These are phyloP conservation scores for Pulicaria dysenterica DNA, from an alignment of 129 eudicot species.

Conservation along the genomic window DNA sequence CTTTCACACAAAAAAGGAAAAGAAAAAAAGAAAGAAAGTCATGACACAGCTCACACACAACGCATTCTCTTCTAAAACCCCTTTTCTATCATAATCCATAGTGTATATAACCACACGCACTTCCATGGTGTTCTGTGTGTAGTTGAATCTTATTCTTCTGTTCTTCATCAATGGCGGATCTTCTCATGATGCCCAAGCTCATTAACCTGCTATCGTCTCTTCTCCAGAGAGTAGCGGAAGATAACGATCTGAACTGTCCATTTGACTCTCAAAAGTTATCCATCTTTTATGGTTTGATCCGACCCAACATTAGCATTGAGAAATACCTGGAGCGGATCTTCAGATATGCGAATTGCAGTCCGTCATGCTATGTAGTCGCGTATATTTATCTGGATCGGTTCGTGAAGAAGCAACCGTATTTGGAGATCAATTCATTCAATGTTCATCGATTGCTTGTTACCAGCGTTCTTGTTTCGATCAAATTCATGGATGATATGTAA, in stretches of 20 bases:
- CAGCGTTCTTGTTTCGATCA: slow-evolving; percentile 65
- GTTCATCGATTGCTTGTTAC: slow-evolving; percentile 70
- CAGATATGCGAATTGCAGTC: slow-evolving; percentile 70
- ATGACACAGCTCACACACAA: slow-evolving; percentile 52
- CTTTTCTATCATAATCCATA: not conserved
- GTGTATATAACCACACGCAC: slow-evolving; percentile 27
- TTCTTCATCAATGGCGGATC: slow-evolving; percentile 43
- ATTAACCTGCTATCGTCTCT: slow-evolving; percentile 47
- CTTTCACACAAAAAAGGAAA: not conserved
- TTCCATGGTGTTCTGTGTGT: slow-evolving; percentile 24
- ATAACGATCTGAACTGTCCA: slow-evolving; percentile 40
- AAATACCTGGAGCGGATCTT: slow-evolving; percentile 65
- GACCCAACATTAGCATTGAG: slow-evolving; percentile 54
- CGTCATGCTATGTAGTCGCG: slow-evolving; percentile 58
- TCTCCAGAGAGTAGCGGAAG: slow-evolving; percentile 50
- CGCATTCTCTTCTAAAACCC: slow-evolving; percentile 22
- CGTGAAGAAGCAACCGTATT: slow-evolving; percentile 47
- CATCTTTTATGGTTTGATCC: slow-evolving; percentile 47
- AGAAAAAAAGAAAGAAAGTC: slow-evolving; percentile 19
- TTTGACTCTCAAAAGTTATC: slow-evolving; percentile 40
- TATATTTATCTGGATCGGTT: slow-evolving; percentile 65
- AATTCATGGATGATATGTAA: slow-evolving; percentile 77
- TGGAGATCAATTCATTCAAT: slow-evolving; percentile 54
- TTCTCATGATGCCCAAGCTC: slow-evolving; percentile 42
- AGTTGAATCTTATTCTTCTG: too few species aligned